Evolutionary conservation across 2,329 filamentous ascomycete genomes (phyloP), one percentile per base, ranked within the genome.

Genomic region (Pyrenophora teres): DNA sequence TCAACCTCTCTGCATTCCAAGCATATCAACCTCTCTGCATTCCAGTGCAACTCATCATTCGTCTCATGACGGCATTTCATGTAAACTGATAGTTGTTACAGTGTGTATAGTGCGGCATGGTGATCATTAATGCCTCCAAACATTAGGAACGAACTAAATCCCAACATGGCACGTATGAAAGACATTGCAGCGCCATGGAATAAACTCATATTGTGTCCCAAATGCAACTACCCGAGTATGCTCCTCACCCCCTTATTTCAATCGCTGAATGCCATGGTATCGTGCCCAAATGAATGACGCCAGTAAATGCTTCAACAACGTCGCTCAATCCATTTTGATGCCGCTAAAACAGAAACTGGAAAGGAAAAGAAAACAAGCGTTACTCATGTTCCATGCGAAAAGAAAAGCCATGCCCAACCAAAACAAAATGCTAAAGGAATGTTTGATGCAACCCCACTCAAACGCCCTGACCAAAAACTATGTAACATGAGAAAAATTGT

Each of bases 281-380:
- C 54, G 46, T 59, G 52, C 51, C 55, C 35, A 37, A 54, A 56
- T 41, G 52, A 53, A 48, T 49, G 49, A 60, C 59, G 56, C 59
- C 59, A 50, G 48, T 42, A 57, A 60, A 52, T 62, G 59, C 59
- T 52, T 41, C 31, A 36, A 53, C 15, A 43, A 41, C 38, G 32
- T 45, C 31, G 47, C 46, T 51, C 23, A 43, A 46, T 40, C 50
- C 50, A 54, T 64, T 60, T 58, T 63, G 56, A 64, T 67, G 63
- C 61, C 64, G 60, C 59, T 63, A 53, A 63, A 62, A 64, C 52
- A 35, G 40, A 27, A 50, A 25, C 46, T 36, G 40, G 35, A 23
- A 44, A 50, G 32, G 27, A 19, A 36, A 7, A 15, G 15, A 3
- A 40, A 19, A 19, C 37, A 27, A 39, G 18, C 37, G n/a, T 30